Conservation (phyloP, 768 basidiomycete species). For the Termitomyces sp. region DNA sequence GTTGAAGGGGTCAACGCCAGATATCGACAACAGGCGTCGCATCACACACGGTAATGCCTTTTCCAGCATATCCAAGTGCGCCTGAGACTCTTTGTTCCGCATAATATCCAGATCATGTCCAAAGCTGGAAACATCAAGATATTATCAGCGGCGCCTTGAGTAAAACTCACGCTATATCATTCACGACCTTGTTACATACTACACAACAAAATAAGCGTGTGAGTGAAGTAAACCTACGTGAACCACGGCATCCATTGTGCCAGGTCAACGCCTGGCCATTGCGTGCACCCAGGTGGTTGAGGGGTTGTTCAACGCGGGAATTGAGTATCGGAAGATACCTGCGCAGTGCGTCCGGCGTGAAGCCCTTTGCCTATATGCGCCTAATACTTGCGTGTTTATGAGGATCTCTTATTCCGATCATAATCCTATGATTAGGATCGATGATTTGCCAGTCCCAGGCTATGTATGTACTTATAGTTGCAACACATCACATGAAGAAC, state of each 20-base stretch:
- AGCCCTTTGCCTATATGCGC: conserved; percentile 33
- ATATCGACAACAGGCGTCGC: not conserved
- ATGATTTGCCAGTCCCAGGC: conserved; percentile 28
- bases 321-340: conserved; percentile 16
- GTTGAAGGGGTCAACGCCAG: no score
- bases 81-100: conserved; percentile 4
- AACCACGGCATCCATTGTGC: conserved; percentile 31
- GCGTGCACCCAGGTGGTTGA: conserved; percentile 12
- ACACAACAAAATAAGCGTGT: not conserved
- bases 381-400: conserved; percentile 29
- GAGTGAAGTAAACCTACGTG: conserved; percentile 23
- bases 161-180: conserved; percentile 32
- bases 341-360: conserved; percentile 28
- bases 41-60: not conserved
- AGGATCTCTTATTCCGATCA: conserved; percentile 28
- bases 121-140: conserved; percentile 16
- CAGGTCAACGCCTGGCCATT: conserved; percentile 20
- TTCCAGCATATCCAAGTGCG: not conserved
- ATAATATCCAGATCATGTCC: conserved; percentile 19
- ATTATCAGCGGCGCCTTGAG: not conserved
- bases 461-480: conserved; percentile 7
- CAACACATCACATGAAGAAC: not conserved
- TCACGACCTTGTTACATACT: conserved; percentile 36
- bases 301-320: conserved; percentile 18
- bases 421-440: conserved; percentile 9